These are phyloP conservation scores for Mycosarcoma mackinlayi DNA, from an alignment of 1,284 basidiomycete genomes.

Conservation along the genomic window DNA sequence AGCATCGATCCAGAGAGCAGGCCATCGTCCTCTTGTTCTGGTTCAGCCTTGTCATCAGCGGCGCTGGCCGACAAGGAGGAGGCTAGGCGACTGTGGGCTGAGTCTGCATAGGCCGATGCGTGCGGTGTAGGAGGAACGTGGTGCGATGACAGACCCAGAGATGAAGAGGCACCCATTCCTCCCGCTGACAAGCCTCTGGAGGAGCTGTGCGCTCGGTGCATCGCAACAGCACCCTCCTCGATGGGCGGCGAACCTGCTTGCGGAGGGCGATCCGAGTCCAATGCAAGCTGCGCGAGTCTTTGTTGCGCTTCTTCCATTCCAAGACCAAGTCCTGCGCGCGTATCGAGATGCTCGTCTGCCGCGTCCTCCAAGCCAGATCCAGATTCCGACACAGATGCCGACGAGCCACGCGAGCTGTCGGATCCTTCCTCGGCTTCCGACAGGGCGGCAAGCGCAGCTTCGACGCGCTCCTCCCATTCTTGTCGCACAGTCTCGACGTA, in stretches of 20 bases:
- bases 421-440: conserved; percentile 48
- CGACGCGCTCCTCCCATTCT: conserved; percentile 94
- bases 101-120: conserved; percentile 5
- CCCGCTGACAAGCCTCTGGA: conserved; percentile 19
- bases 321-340: conserved; percentile 34
- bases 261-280: background rate
- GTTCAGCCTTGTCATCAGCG: conserved; percentile 34
- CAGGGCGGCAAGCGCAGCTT: conserved; percentile 73
- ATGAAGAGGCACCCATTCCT: conserved; percentile 5
- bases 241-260: background rate
- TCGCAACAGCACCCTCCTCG: background rate
- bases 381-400: conserved; percentile 24
- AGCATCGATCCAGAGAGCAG: conserved; percentile 43
- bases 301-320: conserved; percentile 61
- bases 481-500: conserved; percentile 96
- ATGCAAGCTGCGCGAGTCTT: background rate
- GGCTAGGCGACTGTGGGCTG: conserved; percentile 26
- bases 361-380: conserved; percentile 63
- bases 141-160: conserved; percentile 15
- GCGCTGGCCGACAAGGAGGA: conserved; percentile 25
- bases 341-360: conserved; percentile 71
- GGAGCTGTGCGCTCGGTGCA: conserved; percentile 26
- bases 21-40: conserved; percentile 35
- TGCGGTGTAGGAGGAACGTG: conserved; percentile 12
- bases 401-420: conserved; percentile 28